A percentile compares a stretch with the other conserved stretches of the same genome.
phyloP scores from a whole-genome alignment of 2,329 filamentous ascomycete genomes.

The Sarocladiaceae sp. region DNA sequence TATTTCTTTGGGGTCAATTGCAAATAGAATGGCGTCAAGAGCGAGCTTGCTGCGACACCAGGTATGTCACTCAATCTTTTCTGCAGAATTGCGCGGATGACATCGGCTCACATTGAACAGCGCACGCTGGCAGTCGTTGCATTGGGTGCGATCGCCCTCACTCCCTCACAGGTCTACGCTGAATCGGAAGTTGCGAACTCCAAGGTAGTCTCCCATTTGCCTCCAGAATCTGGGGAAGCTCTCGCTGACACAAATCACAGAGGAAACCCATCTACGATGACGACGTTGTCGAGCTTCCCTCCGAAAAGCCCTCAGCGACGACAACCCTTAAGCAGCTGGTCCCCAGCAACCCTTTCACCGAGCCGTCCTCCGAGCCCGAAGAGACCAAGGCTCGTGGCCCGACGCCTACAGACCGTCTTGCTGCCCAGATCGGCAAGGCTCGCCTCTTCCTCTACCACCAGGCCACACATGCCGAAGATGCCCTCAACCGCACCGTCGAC shows the following conservation, averaged over 20 bases:
- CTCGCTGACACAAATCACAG: constrained; percentile 18
- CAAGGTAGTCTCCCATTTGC: constrained; percentile 23
- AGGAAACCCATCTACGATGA: constrained; percentile 81
- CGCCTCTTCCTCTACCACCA: constrained; percentile 78
- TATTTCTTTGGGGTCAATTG: background rate
- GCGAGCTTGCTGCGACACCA: constrained; percentile 5
- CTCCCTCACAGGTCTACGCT: constrained; percentile 44
- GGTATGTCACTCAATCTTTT: too few relatives aligned
- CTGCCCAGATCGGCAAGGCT: constrained; percentile 72
- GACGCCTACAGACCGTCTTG: constrained; percentile 85
- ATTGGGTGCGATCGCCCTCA: constrained; percentile 43
- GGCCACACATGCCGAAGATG: constrained; percentile 70
- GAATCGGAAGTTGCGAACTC: constrained; percentile 34
- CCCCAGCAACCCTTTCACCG: constrained; percentile 22
- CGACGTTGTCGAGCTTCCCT: constrained; percentile 39
- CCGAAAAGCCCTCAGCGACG: constrained; percentile 27
- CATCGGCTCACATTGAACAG: constrained; percentile 4
- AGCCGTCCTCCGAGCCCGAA: constrained; percentile 17
- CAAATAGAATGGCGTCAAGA: background rate
- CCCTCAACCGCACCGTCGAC: constrained; percentile 78
- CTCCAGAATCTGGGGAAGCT: background rate
- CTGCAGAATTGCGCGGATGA: too few relatives aligned
- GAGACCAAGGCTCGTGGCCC: constrained; percentile 45
- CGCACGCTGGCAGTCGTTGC: constrained; percentile 43
- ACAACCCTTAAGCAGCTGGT: constrained; percentile 17